These are phyloP conservation scores for Acacia melanoxylon DNA, from an alignment of 306 rosid genomes.

Conservation along the genomic window DNA sequence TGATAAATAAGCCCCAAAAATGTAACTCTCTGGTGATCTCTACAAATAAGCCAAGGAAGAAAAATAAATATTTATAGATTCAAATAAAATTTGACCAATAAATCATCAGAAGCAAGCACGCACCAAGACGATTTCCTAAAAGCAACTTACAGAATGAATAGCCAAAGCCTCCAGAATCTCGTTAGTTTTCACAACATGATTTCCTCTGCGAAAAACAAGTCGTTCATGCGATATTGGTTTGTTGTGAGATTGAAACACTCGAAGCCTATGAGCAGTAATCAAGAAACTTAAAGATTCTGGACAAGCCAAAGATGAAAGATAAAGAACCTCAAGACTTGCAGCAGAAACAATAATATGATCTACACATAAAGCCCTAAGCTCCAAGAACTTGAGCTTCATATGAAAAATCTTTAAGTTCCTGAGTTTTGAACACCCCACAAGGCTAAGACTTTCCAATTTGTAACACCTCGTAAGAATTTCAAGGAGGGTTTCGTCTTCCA, in stretches of 20 bases:
- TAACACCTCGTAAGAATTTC: slow-evolving; percentile 8
- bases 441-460: slow-evolving; percentile 8
- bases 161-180: slow-evolving; percentile 32
- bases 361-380: not conserved
- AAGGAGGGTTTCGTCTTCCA: not conserved
- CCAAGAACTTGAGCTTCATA: not conserved
- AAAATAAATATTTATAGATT: not conserved
- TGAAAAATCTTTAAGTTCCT: slow-evolving; percentile 2
- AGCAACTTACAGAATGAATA: slow-evolving; percentile 16
- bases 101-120: not conserved
- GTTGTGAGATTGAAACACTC: not conserved
- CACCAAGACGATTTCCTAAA: not conserved
- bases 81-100: not conserved
- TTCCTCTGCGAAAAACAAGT: accelerated
- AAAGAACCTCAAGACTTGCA: not conserved
- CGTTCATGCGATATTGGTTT: not conserved
- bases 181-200: not conserved
- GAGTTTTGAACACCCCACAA: slow-evolving; percentile 3
- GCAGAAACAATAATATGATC: slow-evolving; percentile 1
- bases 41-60: not conserved
- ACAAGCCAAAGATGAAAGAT: slow-evolving; percentile 12
- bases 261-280: not conserved
- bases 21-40: too few relatives aligned
- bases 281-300: not conserved
- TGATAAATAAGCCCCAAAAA: too few relatives aligned